Evolutionary conservation across 140 eudicot species (phyloP), one percentile per base, ranked within the genome.

Genomic region (Stevia rebaudiana): DNA sequence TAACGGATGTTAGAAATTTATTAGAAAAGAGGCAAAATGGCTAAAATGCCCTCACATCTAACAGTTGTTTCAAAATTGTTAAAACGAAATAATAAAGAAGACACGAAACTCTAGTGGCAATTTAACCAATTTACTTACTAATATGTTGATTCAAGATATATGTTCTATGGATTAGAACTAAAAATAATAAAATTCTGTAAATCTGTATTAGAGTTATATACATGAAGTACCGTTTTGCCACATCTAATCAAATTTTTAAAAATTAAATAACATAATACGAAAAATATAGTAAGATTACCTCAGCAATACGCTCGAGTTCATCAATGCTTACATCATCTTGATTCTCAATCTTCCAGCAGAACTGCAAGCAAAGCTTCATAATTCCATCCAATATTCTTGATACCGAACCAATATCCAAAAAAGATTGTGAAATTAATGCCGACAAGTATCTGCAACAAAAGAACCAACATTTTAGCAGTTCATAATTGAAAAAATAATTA

Each of bases 361-460:
- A 90, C 71, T 82, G 95, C 79, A 82, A 63, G 70, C 98, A 90
- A 15, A 87, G 83, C 39, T 82, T 90, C 94, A 90, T 90, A 63
- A 90, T 87, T 62, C 95, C 87, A 55, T 90, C 98, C 74, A 91
- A 80, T 72, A 91, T 91, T 39, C 98, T 84, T 6, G 96, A 91
- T 5, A 91, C 95, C 25, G 98, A 82, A n/a, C 95, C 96, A 66
- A 91, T 91, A 74, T 91, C 96, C 89, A 91, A 78, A 65, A 91
- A 91, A 35, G 95, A 87, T 71, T 91, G 98, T 23, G 98, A 87
- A 36, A 87, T 84, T 70, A 91, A 82, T 44, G 96, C 96, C 24
- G 96, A 84, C 58, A 91, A 69, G 64, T 87, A 91, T 84, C 98
- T 91, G 78, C 59, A 74, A 23, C 61, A 60, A 10, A 73, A 52